Percentiles rank a stretch among this genome's conserved stretches.
phyloP scores from a whole-genome alignment of 176 grass and related monocot genomes.

The Saccharum officinarum region DNA sequence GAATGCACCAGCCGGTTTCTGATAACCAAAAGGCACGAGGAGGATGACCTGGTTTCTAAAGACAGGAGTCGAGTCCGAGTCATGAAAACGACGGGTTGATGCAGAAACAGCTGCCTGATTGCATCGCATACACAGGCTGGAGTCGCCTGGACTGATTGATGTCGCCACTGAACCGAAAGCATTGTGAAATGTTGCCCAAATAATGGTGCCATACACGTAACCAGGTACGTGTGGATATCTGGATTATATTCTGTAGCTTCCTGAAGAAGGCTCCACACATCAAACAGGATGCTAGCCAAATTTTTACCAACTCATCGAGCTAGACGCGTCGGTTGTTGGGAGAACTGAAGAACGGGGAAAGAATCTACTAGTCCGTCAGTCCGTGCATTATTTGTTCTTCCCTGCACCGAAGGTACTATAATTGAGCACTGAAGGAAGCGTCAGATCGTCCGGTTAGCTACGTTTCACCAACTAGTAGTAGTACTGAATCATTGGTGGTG shows the following conservation, averaged over 20 bases:
- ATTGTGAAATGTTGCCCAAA: neutral
- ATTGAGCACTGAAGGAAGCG: neutral
- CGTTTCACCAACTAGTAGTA: no score
- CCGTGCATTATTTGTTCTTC: neutral
- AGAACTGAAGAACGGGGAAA: neutral
- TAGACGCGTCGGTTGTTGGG: neutral
- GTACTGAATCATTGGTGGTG: no score
- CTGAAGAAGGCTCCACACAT: neutral
- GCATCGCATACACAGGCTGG: constrained; percentile 3
- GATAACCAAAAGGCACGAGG: constrained; percentile 3
- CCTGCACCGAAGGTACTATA: neutral
- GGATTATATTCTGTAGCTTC: neutral
- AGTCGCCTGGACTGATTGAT: constrained; percentile 14
- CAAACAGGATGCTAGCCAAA: neutral
- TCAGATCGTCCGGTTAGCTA: constrained; percentile 10
- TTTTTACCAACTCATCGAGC: neutral
- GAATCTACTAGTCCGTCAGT: constrained; percentile 7
- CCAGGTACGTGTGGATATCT: neutral
- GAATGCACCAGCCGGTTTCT: neutral
- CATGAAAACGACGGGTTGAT: constrained; percentile 15
- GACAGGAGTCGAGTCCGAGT: constrained; percentile 38
- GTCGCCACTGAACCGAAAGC: constrained; percentile 28
- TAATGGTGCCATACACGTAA: neutral
- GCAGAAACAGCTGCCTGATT: constrained; percentile 23
- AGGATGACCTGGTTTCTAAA: constrained; percentile 14